Evolutionary conservation across 2,329 filamentous ascomycete genomes (phyloP).

Genomic region (Ascochyta lentis): DNA sequence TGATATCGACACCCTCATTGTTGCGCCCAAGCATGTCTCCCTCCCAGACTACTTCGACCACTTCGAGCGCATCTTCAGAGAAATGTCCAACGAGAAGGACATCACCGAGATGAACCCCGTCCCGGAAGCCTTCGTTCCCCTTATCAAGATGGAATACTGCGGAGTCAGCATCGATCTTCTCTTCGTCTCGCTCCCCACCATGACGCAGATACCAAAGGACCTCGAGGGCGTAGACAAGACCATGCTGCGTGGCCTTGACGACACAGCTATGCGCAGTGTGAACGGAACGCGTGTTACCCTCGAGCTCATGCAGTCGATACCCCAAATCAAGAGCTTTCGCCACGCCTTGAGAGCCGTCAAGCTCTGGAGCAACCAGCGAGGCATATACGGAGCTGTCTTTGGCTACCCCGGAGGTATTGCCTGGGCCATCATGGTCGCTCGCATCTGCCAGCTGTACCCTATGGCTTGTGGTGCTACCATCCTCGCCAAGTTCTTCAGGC

Average conservation of each 20-base stretch:
- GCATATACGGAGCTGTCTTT: conserved; percentile 94
- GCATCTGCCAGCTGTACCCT: conserved; percentile 95
- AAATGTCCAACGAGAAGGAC: conserved; percentile 77
- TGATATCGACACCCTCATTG: conserved; percentile 95
- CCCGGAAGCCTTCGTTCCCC: conserved; percentile 89
- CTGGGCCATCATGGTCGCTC: conserved; percentile 96
- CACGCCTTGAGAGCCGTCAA: conserved; percentile 91
- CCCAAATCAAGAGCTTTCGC: conserved; percentile 87
- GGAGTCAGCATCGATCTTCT: conserved; percentile 96
- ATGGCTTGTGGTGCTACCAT: conserved; percentile 88
- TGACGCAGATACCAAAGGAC: conserved; percentile 57
- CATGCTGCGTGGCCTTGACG: conserved; percentile 83
- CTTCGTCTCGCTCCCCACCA: conserved; percentile 53
- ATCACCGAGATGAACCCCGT: conserved; percentile 87
- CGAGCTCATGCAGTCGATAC: conserved; percentile 87
- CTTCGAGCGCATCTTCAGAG: conserved; percentile 80
- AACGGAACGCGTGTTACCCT: conserved; percentile 96
- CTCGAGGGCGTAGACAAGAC: conserved; percentile 83
- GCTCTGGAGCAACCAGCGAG: conserved; percentile 91
- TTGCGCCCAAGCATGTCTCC: conserved; percentile 86
- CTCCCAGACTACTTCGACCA: conserved; percentile 91
- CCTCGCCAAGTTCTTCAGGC: conserved; percentile 90
- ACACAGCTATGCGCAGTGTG: conserved; percentile 83
- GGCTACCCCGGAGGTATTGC: conserved; percentile 96
- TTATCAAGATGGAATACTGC: conserved; percentile 93